Conservation (phyloP, 179 eudicot genomes). For the Beta corolliflora region DNA sequence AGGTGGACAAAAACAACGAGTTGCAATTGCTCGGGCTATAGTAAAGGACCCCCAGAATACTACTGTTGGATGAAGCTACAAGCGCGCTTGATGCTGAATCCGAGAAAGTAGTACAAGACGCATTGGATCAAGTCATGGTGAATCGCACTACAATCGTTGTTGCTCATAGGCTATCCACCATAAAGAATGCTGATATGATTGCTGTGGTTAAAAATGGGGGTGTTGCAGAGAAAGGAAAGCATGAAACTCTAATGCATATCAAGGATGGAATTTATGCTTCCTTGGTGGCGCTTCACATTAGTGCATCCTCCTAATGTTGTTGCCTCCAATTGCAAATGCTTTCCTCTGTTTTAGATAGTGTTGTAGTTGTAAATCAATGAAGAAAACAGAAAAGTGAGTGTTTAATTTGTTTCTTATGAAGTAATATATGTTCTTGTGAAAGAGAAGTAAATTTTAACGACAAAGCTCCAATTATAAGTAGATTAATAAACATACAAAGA, state of each 20-base stretch:
- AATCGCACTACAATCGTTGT: conserved; percentile 32
- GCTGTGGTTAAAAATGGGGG: conserved; percentile 39
- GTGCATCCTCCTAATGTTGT: conserved; percentile 20
- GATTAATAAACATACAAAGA: no score
- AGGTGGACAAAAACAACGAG: conserved; percentile 44
- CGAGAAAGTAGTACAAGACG: conserved; percentile 38
- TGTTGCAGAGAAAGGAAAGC: conserved; percentile 40
- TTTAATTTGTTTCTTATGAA: no score
- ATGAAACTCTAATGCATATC: conserved; percentile 31
- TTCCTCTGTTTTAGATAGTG: no score
- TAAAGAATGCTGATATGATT: conserved; percentile 35
- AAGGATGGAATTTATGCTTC: conserved; percentile 35
- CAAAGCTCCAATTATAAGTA: no score
- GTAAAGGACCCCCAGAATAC: conserved; percentile 32
- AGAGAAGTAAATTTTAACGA: no score
- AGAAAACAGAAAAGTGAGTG: no score
- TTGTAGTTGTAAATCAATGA: no score
- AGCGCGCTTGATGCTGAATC: conserved; percentile 45
- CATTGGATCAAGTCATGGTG: conserved; percentile 37
- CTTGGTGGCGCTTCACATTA: conserved; percentile 35
- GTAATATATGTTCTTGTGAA: no score
- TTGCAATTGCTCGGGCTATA: conserved; percentile 39
- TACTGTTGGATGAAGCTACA: conserved; percentile 37
- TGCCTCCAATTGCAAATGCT: no score
- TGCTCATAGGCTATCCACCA: conserved; percentile 38